A percentile compares a stretch with the other conserved stretches of the same genome.
phyloP scores from a whole-genome alignment of 2,329 filamentous ascomycete species.

The Dothiorella sarmentorum region DNA sequence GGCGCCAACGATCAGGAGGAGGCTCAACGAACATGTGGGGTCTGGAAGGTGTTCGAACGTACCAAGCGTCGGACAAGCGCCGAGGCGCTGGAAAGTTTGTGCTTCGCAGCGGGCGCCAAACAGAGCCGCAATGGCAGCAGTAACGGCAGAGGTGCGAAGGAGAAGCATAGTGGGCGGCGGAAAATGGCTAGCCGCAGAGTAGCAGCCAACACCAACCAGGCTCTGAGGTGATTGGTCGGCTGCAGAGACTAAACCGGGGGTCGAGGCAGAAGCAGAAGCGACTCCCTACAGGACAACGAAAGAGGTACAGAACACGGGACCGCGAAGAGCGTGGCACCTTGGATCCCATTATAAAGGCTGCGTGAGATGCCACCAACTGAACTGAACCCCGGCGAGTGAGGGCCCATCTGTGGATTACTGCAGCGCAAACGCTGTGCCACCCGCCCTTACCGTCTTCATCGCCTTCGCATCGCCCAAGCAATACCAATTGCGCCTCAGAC shows the following conservation, averaged over 20 bases:
- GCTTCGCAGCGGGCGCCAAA: constrained; percentile 29
- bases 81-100: constrained; percentile 56
- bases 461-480: background rate
- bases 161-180: background rate
- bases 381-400: no score
- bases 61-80: constrained; percentile 54
- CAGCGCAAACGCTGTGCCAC: background rate
- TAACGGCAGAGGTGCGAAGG: background rate
- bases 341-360: background rate
- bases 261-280: background rate
- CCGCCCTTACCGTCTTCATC: background rate
- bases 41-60: no score
- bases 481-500: background rate
- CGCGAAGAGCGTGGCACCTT: background rate
- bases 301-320: background rate
- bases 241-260: background rate
- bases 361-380: no score
- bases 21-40: background rate
- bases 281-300: background rate
- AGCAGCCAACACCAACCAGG: background rate
- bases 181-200: background rate
- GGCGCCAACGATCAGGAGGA: constrained; percentile 22
- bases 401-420: no score
- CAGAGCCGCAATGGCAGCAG: constrained; percentile 10
- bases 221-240: background rate